Percentiles rank a stretch among this genome's conserved stretches.
phyloP scores from a whole-genome alignment of 352 stramenopile species.

The Pythium monospermum region DNA sequence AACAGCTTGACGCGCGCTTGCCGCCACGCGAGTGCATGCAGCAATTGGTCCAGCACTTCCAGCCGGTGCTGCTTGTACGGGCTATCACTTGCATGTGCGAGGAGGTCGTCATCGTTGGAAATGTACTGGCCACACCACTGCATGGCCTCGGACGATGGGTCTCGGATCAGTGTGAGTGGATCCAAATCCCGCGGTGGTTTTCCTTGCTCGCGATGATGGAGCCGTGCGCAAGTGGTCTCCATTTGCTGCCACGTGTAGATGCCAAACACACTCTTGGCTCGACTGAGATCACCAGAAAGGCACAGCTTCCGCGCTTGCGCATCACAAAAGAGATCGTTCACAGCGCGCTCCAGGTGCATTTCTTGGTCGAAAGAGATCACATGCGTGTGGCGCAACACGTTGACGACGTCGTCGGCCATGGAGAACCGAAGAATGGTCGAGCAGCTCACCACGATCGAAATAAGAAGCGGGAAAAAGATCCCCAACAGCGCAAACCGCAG shows the following conservation, averaged over 20 bases:
- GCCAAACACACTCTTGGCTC: slow-evolving; percentile 5
- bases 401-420: slow-evolving; percentile 12
- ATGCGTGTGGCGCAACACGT: slow-evolving; percentile 10
- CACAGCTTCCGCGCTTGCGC: slow-evolving; percentile 15
- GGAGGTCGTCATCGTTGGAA: neutral
- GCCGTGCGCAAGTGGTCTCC: neutral
- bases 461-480: slow-evolving; percentile 6
- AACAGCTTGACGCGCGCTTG: slow-evolving; percentile 16
- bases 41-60: slow-evolving; percentile 17
- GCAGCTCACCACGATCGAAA: neutral
- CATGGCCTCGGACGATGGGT: slow-evolving; percentile 7
- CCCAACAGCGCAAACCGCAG: slow-evolving; percentile 11
- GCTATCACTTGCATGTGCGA: slow-evolving; percentile 3
- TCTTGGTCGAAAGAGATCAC: slow-evolving; percentile 8
- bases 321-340: slow-evolving; percentile 23
- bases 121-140: slow-evolving; percentile 26
- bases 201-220: neutral
- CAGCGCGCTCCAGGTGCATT: slow-evolving; percentile 6
- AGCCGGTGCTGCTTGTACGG: slow-evolving; percentile 24
- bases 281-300: neutral
- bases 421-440: slow-evolving; percentile 1
- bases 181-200: slow-evolving; percentile 1
- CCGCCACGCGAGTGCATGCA: slow-evolving; percentile 1
- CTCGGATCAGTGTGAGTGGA: slow-evolving; percentile 13
- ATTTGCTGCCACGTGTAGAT: neutral